Evolutionary conservation across 768 basidiomycete genomes (phyloP).

Genomic region (Cyathus striatus): DNA sequence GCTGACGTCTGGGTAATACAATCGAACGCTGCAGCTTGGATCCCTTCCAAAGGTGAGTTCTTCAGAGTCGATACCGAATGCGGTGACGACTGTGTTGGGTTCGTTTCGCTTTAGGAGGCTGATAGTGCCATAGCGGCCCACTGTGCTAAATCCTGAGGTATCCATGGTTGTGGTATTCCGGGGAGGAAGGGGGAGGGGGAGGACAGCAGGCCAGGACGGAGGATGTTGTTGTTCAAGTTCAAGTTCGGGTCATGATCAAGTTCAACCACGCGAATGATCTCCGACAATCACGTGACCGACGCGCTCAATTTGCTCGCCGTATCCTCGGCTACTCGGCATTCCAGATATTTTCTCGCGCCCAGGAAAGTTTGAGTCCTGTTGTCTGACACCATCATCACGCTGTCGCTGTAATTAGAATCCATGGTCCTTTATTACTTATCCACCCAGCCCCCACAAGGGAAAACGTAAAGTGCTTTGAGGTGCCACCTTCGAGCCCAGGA

Average conservation of each 20-base stretch:
- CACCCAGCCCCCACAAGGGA: no score
- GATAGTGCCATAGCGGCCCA: slow-evolving; percentile 65
- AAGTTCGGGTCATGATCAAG: neutral
- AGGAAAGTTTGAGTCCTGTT: no score
- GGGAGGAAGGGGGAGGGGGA: neutral
- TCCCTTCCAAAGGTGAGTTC: slow-evolving; percentile 68
- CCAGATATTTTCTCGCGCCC: no score
- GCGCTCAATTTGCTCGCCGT: no score
- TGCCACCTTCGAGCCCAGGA: no score
- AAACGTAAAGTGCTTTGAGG: no score
- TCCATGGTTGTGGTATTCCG: slow-evolving; percentile 25
- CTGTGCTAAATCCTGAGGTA: slow-evolving; percentile 36
- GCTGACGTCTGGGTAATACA: slow-evolving; percentile 64
- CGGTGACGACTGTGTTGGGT: slow-evolving; percentile 43
- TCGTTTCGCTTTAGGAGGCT: slow-evolving; percentile 54
- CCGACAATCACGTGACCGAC: neutral
- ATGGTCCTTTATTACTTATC: no score
- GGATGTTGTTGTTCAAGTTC: neutral
- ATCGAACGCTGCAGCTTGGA: slow-evolving; percentile 54
- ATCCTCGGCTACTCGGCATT: no score
- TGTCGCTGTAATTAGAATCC: no score
- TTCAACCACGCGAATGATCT: neutral
- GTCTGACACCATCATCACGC: no score
- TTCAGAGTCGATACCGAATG: slow-evolving; percentile 69
- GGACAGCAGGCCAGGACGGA: neutral